Base-by-base conservation (phyloP, 2,329 filamentous ascomycete genomes). In the Scedosporium apiospermum region DNA sequence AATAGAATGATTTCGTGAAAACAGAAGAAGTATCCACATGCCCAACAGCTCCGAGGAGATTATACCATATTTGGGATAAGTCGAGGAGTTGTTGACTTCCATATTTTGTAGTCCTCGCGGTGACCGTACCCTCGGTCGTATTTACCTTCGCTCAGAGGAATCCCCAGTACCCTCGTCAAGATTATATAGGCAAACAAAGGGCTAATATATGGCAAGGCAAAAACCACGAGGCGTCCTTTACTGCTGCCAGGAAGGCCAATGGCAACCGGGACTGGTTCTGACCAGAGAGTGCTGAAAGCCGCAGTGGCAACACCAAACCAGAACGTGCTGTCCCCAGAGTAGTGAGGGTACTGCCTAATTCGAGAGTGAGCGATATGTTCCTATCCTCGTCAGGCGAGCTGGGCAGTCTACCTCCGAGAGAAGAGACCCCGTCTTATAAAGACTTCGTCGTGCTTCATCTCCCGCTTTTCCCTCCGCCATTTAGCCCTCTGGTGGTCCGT, bases 121-220 rank as follows among this genome's bases (percentile, higher is more conserved):
- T 86, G 76, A 0, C 85, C 86, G 68, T 83, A 89, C 61, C 76
- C 76, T 73, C 83, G 79, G 71, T 89, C 85, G 68, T 90, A 89
- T 74, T 89, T 89, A 51, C 76, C 77, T 76, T 89, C 86, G 66
- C 84, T 88, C 72, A 89, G 67, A 4, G 87, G 85, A 27, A 89
- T 78, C 6, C 87, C 86, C 63, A 80, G 80, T 44, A 89, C 79
- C 76, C 86, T 86, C 46, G 86, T 73, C 63, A 90, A 71, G 68
- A 90, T 71, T 62, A 88, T 84, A 0, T 79, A 79, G 42, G 85
- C 82, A 71, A 90, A 89, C 0, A 82, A 82, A 9, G 87, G 87
- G 71, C 85, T 87, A 23, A 82, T 76, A 6, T 49, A 49, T 21
- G 44, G 7, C 44, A 18, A 14, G 6, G 16, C 16, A n/a, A n/a